Evolutionary conservation across 352 stramenopile species (phyloP), one percentile per base, ranked within the genome.

Genomic region (Pythium angustatum): DNA sequence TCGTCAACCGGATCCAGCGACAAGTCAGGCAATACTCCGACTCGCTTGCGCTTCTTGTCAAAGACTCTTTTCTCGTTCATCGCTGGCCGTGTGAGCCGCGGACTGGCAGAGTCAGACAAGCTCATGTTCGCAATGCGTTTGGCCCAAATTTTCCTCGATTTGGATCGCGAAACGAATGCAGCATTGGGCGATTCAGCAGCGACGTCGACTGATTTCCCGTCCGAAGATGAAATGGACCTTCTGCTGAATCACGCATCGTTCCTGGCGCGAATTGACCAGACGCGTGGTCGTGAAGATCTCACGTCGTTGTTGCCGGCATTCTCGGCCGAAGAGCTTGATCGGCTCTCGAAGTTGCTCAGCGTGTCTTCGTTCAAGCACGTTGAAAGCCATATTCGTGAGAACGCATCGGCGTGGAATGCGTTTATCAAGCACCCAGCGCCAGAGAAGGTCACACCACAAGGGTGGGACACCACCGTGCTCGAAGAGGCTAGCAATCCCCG

Each of bases 91-190:
- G 92, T 99, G 33, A 97, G 88, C 47, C 91, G 96, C 62, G 96
- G 97, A 24, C 76, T 99, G 45, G 90, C 93, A 12, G 87, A 98
- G 63, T 95, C 96, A 31, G 98, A 99, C 76, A 98, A 99, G 73
- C 92, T 99, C n/a, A 97, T 99, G 65, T 99, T 99, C 81, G 92
- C 96, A 12, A 62, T 99, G 40, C 83, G 98, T 17, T 77, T 99
- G 52, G 96, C 97, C 28, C 90, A 98, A 66, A 96, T 98, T 62
- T 93, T 93, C 76, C 66, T 94, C 14, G 84, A 92, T 66, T 66
- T 96, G 44, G 67, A 85, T 45, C 77, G 83, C 9, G 81, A 91
- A 40, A 89, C 77, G 51, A 62, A 64, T 49, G 63, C 62, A 54
- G 71, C 74, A 17, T 53, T 76, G 51, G 72, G 76, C 31, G 71